These are phyloP conservation scores for Brassica nigra DNA, from an alignment of 345 rosid genomes.

Conservation along the genomic window DNA sequence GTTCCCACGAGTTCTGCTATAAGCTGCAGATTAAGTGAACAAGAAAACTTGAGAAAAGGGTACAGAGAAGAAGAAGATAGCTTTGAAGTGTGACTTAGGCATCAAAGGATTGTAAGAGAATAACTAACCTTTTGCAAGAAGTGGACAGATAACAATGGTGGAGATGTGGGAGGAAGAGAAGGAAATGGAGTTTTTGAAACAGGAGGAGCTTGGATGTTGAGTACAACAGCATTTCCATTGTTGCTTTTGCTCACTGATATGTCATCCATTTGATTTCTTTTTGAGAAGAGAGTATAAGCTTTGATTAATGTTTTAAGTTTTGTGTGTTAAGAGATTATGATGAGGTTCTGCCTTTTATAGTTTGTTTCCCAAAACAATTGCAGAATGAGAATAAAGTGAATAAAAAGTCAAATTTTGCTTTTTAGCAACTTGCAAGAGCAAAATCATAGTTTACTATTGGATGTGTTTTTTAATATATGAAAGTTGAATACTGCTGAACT, in stretches of 20 bases:
- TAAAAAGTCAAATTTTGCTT: constrained; percentile 22
- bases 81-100: neutral
- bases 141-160: constrained; percentile 46
- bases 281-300: constrained; percentile 1
- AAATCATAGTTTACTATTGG: neutral
- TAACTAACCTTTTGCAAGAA: constrained; percentile 68
- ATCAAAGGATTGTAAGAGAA: neutral
- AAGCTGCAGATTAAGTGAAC: constrained; percentile 27
- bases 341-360: constrained; percentile 20
- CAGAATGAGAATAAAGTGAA: neutral
- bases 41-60: neutral
- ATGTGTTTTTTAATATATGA: neutral
- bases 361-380: constrained; percentile 3
- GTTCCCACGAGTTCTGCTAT: constrained; percentile 55
- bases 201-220: constrained; percentile 53
- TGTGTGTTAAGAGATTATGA: constrained; percentile 5
- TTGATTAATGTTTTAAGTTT: constrained; percentile 28
- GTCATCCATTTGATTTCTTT: constrained; percentile 49
- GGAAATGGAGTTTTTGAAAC: constrained; percentile 26
- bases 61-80: neutral
- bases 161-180: constrained; percentile 29
- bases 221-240: constrained; percentile 38
- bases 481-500: neutral
- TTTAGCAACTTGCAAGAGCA: constrained; percentile 13
- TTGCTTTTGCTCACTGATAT: constrained; percentile 38